Percentiles rank a stretch among this genome's conserved stretches.
phyloP scores from a whole-genome alignment of 768 basidiomycete species.

The Cantharellus cinnabarinus region DNA sequence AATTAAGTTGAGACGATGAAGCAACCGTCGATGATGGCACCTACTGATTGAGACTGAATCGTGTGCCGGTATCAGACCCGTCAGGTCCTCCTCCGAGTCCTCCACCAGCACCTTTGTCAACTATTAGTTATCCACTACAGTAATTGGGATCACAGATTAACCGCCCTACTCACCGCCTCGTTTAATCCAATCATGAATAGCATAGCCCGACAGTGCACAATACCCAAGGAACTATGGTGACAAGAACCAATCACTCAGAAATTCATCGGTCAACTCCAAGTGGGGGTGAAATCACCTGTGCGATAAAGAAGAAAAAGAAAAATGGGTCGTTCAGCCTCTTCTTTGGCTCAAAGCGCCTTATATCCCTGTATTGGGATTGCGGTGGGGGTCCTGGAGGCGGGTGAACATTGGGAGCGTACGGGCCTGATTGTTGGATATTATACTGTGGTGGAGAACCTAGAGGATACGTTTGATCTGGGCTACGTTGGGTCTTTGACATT shows the following conservation, averaged over 20 bases:
- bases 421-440: too few relatives aligned
- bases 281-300: constrained; percentile 27
- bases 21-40: constrained; percentile 10
- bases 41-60: constrained; percentile 46
- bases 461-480: too few relatives aligned
- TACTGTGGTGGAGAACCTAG: too few relatives aligned
- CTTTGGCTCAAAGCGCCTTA: neutral
- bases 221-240: constrained; percentile 39
- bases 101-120: constrained; percentile 35
- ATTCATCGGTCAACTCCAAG: neutral
- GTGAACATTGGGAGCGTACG: neutral
- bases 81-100: constrained; percentile 18
- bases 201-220: constrained; percentile 43
- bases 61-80: constrained; percentile 28
- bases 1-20: neutral
- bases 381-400: neutral
- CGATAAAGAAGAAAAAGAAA: constrained; percentile 32
- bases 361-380: neutral
- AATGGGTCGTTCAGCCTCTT: constrained; percentile 10
- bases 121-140: neutral
- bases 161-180: constrained; percentile 25
- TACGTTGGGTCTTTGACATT: too few relatives aligned
- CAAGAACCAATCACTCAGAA: neutral
- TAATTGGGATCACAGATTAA: neutral
- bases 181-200: constrained; percentile 38